Evolutionary conservation across 352 stramenopile species (phyloP), one percentile per base, ranked within the genome.

Genomic region (Plasmopara halstedii): DNA sequence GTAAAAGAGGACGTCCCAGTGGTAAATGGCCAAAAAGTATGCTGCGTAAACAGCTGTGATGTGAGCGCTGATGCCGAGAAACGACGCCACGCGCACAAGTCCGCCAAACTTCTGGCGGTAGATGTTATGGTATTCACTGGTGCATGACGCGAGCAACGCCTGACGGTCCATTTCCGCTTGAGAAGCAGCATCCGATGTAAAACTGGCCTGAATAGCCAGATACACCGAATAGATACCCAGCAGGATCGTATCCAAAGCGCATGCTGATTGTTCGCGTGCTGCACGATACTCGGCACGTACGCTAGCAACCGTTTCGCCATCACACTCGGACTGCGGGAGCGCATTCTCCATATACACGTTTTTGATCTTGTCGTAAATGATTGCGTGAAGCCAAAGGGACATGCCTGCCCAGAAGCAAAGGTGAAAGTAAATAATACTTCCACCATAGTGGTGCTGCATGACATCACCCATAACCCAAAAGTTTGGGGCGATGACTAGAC

Each of bases 301-400:
- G 33, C 73, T 91, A 22, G 81, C 77, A n/a, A 86, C 70, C 3
- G 79, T 85, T 56, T 91, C 79, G 20, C 76, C 74, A 32, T 91
- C 75, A 34, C 74, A 87, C 40, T 91, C 79, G 19, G 74, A 88
- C 38, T 84, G 67, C 10, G 79, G 75, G 15, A 88, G 61, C 11
- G 76, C 70, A 46, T 91, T 88, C 55, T 91, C 75, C 79, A 86
- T 88, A 60, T 88, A 91, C 15, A 83, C 77, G 57, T 91, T 91
- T 68, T 91, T 91, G 37, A 91, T 71, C 50, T 88, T 87, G 61
- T 91, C 79, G 56, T 91, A 91, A 31, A 88, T 73, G 45, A 87
- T 74, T 22, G 79, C 79, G 56, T 91, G 79, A 13, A 86, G 39
- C 76, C 79, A 88, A 23, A 88, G 64, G 25, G 76, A 88, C 39